Percentiles rank a stretch among this genome's conserved stretches.
phyloP scores from a whole-genome alignment of 257 asterid genomes.

The Cinchona pubescens region DNA sequence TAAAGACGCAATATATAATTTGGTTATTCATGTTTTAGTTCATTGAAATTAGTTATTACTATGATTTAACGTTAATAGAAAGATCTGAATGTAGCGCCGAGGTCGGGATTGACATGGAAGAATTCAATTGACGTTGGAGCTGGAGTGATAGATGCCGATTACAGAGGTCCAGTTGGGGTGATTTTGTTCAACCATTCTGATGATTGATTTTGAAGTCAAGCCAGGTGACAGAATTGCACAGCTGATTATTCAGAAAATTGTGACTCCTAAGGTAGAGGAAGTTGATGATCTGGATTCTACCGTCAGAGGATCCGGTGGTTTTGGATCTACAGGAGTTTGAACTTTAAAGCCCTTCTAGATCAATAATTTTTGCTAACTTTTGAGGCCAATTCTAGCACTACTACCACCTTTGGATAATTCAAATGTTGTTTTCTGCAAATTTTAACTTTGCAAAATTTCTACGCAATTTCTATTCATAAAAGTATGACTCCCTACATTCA shows the following conservation, averaged over 20 bases:
- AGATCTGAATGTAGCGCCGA: constrained; percentile 43
- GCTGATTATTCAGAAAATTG: constrained; percentile 35
- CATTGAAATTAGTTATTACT: too few relatives aligned
- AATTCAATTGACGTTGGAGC: constrained; percentile 86
- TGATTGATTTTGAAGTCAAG: constrained; percentile 41
- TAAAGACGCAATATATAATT: too few relatives aligned
- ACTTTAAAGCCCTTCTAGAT: neutral
- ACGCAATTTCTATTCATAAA: neutral
- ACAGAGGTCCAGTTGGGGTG: constrained; percentile 47
- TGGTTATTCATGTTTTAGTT: too few relatives aligned
- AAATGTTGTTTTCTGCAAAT: too few relatives aligned
- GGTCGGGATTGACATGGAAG: constrained; percentile 87
- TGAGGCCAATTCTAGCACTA: too few relatives aligned
- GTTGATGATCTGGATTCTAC: constrained; percentile 41
- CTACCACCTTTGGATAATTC: too few relatives aligned
- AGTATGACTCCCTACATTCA: neutral
- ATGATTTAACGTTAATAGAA: neutral
- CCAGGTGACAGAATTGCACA: constrained; percentile 45
- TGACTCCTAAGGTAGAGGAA: constrained; percentile 36
- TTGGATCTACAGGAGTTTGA: constrained; percentile 46
- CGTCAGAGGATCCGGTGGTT: constrained; percentile 37
- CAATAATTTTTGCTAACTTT: too few relatives aligned
- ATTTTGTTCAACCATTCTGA: constrained; percentile 42
- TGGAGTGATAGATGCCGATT: constrained; percentile 88
- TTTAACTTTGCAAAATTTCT: too few relatives aligned